phyloP scores from a whole-genome alignment of 2,329 filamentous ascomycete genomes.

The Penicillium olsonii region DNA sequence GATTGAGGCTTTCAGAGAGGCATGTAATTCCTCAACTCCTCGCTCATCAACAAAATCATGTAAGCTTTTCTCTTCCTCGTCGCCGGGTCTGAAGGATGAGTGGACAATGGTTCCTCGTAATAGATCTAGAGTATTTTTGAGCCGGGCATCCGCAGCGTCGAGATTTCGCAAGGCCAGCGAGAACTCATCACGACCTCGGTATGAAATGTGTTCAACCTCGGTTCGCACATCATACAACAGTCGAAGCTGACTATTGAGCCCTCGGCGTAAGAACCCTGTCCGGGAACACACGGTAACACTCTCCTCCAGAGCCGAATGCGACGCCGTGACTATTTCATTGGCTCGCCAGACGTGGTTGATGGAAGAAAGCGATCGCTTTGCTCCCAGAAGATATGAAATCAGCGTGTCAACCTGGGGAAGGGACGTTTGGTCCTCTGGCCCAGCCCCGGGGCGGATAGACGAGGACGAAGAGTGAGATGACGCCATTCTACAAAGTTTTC shows the following conservation, averaged over 20 bases:
- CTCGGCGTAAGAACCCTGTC: constrained; percentile 66
- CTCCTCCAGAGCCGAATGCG: constrained; percentile 75
- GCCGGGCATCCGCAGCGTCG: constrained; percentile 59
- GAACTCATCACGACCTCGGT: constrained; percentile 46
- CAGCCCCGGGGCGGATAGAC: constrained; percentile 19
- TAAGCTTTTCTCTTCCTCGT: constrained; percentile 55
- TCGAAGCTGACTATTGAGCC: constrained; percentile 55
- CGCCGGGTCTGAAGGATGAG: constrained; percentile 53
- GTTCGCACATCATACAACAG: constrained; percentile 46
- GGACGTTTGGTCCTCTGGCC: constrained; percentile 19
- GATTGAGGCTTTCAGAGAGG: constrained; percentile 59
- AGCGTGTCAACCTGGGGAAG: constrained; percentile 67
- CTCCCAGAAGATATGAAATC: constrained; percentile 78
- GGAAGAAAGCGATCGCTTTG: constrained; percentile 83
- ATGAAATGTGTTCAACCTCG: constrained; percentile 46
- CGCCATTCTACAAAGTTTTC: constrained; percentile 27
- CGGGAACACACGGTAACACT: constrained; percentile 71
- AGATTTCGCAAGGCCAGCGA: constrained; percentile 55
- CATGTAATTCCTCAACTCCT: constrained; percentile 60
- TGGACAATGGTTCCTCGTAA: constrained; percentile 62
- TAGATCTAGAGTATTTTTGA: constrained; percentile 57
- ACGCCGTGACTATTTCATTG: constrained; percentile 78
- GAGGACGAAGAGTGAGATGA: constrained; percentile 33
- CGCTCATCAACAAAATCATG: constrained; percentile 68
- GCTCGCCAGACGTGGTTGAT: constrained; percentile 81